phyloP scores from a whole-genome alignment of 2,329 filamentous ascomycete genomes.

The Fusarium xyrophilum region DNA sequence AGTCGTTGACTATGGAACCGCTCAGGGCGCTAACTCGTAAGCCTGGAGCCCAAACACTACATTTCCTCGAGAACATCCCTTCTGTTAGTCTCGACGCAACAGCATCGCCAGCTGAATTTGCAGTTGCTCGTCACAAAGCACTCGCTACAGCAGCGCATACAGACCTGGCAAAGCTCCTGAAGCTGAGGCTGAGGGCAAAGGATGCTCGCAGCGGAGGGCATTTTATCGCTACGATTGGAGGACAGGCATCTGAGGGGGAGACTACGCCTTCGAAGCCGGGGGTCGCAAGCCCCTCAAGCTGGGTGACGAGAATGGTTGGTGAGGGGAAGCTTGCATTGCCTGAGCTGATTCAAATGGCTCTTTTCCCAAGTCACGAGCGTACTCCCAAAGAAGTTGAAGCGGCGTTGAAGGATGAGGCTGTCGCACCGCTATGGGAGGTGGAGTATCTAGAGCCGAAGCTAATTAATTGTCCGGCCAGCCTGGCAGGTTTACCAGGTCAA shows the following conservation, averaged over 20 bases:
- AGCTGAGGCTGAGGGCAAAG: neutral
- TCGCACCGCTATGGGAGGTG: neutral
- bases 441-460: neutral
- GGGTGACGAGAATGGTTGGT: neutral
- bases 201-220: neutral
- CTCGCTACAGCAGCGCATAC: neutral
- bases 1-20: neutral
- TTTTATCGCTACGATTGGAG: neutral
- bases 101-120: constrained; percentile 1
- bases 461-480: constrained; percentile 1
- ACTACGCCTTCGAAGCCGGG: neutral
- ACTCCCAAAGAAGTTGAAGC: neutral
- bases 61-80: neutral
- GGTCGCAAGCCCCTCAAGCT: neutral
- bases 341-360: neutral
- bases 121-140: constrained; percentile 1
- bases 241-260: neutral
- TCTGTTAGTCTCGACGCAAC: neutral
- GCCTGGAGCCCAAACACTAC: accelerated
- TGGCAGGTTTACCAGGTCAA: neutral
- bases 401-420: neutral
- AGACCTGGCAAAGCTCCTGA: neutral
- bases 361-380: constrained; percentile 4
- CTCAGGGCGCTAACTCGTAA: constrained; percentile 7
- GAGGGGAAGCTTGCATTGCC: neutral